A percentile compares a stretch with the other conserved stretches of the same genome.
These are phyloP conservation scores for Grosmannia penicillata DNA, from an alignment of 2,329 filamentous ascomycete genomes.

Conservation along the genomic window DNA sequence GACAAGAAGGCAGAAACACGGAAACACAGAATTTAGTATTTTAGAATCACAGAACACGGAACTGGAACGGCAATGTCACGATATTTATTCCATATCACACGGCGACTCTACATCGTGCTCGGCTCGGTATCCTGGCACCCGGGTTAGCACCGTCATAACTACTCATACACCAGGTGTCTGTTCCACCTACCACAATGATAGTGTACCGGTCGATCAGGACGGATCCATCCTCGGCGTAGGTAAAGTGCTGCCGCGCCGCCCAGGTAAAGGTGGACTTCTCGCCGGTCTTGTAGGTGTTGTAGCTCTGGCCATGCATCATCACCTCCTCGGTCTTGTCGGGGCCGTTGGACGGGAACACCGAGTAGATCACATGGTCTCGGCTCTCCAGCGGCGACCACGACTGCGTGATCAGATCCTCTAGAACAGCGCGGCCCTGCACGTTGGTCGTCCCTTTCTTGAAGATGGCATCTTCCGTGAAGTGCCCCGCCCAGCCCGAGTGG, in stretches of 20 bases:
- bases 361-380: constrained; percentile 6
- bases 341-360: constrained; percentile 6
- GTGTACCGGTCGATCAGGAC: constrained; percentile 9
- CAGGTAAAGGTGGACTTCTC: constrained; percentile 7
- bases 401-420: constrained; percentile 3
- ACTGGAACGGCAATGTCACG: not conserved
- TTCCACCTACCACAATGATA: constrained; percentile 6
- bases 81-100: not conserved
- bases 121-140: not conserved
- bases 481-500: constrained; percentile 1
- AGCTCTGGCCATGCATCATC: constrained; percentile 8
- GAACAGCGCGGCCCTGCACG: constrained; percentile 3
- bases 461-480: constrained; percentile 7
- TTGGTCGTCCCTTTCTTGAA: constrained; percentile 9
- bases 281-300: constrained; percentile 5
- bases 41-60: too few species aligned
- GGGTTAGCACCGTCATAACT: too few species aligned
- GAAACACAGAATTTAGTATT: too few species aligned
- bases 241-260: constrained; percentile 8
- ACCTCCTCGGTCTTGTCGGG: constrained; percentile 6
- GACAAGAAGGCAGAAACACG: too few species aligned
- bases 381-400: constrained; percentile 5
- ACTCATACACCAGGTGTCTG: too few species aligned
- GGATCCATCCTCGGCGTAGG: not conserved
- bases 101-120: not conserved